Base-by-base conservation (phyloP, 148 eudicot genomes). In the Rhododendron ferrugineum region DNA sequence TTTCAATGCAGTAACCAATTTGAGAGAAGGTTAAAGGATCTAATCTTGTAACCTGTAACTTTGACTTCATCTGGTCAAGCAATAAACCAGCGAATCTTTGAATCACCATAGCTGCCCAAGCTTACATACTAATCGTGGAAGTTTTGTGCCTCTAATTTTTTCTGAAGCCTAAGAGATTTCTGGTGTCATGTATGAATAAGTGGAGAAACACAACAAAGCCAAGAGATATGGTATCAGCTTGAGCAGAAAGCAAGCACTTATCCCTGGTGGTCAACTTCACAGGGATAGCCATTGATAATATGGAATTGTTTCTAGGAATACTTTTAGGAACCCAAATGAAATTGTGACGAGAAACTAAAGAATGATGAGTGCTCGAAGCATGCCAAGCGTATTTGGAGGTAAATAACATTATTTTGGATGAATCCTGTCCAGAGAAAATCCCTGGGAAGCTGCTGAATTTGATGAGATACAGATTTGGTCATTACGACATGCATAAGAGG, bases 391-490 rank as follows among this genome's bases (percentile, higher is more conserved):
- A 30, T 70, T 68, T 68, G 74, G 37, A 66, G 73, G 34, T 66
- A 11, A 32, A 15, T 28, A 0, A 30, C 18, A 28, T 28, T 68
- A 28, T 28, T 30, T 32, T 28, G 40, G 75, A 70, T 70, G 34
- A 70, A 28, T 30, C 36, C 75, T 68, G 30, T 70, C 75, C 75
- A 28, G 37, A 70, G 37, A 26, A 64, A 30, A 70, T 30, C 34
- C 75, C 75, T 32, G 40, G 75, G 75, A 30, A 70, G 75, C 75
- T 66, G 73, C 26, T 70, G 75, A 70, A 70, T 70, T 34, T 70
- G 37, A 70, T 30, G 75, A 70, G 75, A n/a, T n/a, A 26, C 3
- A 64, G 72, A 30, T 70, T 70, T 70, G 75, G 34, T 11, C 16
- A 66, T 26, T 66, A 66, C 6, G 34, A 62, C 36, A 26, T 66